A percentile compares a stretch with the other conserved stretches of the same genome.
phyloP scores from a whole-genome alignment of 1,139 yeast species.

The Geotrichum australiense region DNA sequence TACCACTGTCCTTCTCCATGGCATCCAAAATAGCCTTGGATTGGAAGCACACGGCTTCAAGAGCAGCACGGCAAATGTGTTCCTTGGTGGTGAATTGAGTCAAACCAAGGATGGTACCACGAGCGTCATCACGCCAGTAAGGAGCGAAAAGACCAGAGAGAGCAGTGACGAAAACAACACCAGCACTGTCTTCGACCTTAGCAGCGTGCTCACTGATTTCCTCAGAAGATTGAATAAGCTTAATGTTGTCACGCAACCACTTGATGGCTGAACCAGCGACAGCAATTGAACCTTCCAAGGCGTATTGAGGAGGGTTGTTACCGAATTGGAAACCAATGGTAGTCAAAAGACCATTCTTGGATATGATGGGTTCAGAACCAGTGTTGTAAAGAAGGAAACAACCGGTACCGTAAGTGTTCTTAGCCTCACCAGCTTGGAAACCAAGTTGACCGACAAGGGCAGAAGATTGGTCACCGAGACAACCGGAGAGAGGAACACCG shows the following conservation, averaged over 20 bases:
- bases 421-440: conserved; percentile 74
- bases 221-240: conserved; percentile 69
- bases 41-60: conserved; percentile 93
- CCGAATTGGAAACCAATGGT: conserved; percentile 90
- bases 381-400: conserved; percentile 86
- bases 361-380: conserved; percentile 50
- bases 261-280: conserved; percentile 96
- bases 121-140: conserved; percentile 89
- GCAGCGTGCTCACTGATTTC: conserved; percentile 89
- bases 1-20: conserved; percentile 78
- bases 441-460: conserved; percentile 92
- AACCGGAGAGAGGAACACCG: conserved; percentile 76
- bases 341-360: conserved; percentile 76
- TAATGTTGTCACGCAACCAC: conserved; percentile 89
- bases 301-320: conserved; percentile 66
- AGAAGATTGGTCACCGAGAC: conserved; percentile 91
- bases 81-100: conserved; percentile 82
- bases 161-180: conserved; percentile 92
- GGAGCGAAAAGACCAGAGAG: conserved; percentile 93
- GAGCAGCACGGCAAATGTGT: conserved; percentile 88
- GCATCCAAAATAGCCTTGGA: conserved; percentile 85
- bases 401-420: conserved; percentile 97
- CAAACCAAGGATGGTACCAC: conserved; percentile 89
- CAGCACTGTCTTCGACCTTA: conserved; percentile 74
- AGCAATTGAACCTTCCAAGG: conserved; percentile 90